Conservation (phyloP, 345 rosid species). For the Murraya paniculata region DNA sequence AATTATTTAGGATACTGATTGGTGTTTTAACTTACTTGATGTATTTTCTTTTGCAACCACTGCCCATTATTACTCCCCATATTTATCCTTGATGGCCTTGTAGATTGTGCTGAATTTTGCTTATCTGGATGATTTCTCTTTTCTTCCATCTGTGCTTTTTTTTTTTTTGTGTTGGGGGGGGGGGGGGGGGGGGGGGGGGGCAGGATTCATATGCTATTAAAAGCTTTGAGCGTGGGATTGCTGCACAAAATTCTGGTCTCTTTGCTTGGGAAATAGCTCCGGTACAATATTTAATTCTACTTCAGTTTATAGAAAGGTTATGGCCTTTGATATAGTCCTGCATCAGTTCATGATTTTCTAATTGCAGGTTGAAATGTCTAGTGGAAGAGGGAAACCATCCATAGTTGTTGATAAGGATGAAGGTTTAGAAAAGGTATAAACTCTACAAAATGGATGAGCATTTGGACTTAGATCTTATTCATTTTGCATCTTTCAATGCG, state of each 20-base stretch:
- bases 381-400: slow-evolving; percentile 73
- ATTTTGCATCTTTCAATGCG: neutral
- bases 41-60: neutral
- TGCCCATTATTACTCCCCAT: neutral
- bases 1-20: neutral
- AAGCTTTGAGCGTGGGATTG: slow-evolving; percentile 81
- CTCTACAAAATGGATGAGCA: neutral
- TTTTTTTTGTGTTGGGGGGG: neutral
- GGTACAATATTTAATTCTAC: slow-evolving; percentile 34
- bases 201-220: slow-evolving; percentile 84
- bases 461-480: neutral
- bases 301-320: neutral
- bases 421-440: slow-evolving; percentile 69
- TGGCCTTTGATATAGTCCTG: neutral
- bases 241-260: slow-evolving; percentile 66
- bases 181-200: neutral
- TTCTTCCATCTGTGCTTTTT: neutral
- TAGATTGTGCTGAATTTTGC: neutral
- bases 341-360: slow-evolving; percentile 16
- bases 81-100: neutral
- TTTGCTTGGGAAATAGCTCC: slow-evolving; percentile 90
- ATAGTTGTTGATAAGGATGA: slow-evolving; percentile 73
- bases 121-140: neutral
- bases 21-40: neutral
- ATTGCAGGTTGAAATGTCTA: slow-evolving; percentile 77